Evolutionary conservation across 2,329 filamentous ascomycete species (phyloP).

Genomic region (Triangularia setosa): DNA sequence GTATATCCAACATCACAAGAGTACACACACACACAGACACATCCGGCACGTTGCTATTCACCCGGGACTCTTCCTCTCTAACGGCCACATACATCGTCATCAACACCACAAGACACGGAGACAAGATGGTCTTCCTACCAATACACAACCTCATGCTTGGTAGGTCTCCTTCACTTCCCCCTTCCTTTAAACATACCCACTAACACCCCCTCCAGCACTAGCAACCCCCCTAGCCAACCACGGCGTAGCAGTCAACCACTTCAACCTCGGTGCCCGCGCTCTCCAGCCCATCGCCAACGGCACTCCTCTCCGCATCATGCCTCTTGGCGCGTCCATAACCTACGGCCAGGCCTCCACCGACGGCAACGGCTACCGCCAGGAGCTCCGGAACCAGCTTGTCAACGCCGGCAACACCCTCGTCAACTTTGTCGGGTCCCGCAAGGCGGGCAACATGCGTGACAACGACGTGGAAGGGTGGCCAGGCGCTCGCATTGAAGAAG

Average conservation of each 20-base stretch:
- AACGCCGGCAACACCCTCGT: slow-evolving; percentile 31
- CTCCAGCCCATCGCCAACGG: slow-evolving; percentile 19
- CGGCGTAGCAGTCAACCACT: slow-evolving; percentile 20
- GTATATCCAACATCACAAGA: background rate
- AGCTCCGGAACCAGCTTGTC: slow-evolving; percentile 32
- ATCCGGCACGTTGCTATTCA: background rate
- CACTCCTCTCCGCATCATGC: slow-evolving; percentile 39
- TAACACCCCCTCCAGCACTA: slow-evolving; percentile 18
- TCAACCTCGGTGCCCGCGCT: slow-evolving; percentile 15
- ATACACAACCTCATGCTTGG: slow-evolving; percentile 12
- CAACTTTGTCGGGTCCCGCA: slow-evolving; percentile 40
- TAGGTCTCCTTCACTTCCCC: slow-evolving; percentile 1
- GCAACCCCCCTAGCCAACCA: slow-evolving; percentile 21
- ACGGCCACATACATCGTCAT: background rate
- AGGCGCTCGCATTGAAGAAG: slow-evolving; percentile 39
- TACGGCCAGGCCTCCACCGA: slow-evolving; percentile 35
- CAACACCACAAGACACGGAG: background rate
- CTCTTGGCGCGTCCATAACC: slow-evolving; percentile 43
- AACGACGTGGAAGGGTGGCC: slow-evolving; percentile 45
- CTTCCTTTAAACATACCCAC: background rate
- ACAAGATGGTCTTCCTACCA: slow-evolving; percentile 8
- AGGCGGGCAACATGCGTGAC: slow-evolving; percentile 37
- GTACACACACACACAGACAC: background rate
- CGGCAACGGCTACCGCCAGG: slow-evolving; percentile 39
- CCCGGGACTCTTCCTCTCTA: background rate